These are phyloP conservation scores for Cnidoscolus chayamansa DNA, from an alignment of 441 rosid species.

Conservation along the genomic window DNA sequence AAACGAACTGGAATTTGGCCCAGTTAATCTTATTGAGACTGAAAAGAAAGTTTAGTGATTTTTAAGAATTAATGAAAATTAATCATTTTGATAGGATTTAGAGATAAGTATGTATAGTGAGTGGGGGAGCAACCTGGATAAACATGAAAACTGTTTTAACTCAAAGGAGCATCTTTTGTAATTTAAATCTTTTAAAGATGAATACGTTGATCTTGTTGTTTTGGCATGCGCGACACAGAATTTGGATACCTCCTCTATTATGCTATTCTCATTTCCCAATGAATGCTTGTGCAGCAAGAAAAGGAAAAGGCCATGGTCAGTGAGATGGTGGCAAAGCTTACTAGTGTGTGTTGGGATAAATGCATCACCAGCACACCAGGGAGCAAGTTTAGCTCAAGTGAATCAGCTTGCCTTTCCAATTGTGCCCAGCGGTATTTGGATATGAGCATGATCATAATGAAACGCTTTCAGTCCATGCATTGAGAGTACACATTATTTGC, in stretches of 20 bases:
- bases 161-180: not conserved
- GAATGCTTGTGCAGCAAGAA: slow-evolving; percentile 58
- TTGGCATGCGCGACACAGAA: not conserved
- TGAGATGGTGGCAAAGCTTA: slow-evolving; percentile 76
- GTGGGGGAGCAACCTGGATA: not conserved
- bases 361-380: slow-evolving; percentile 80
- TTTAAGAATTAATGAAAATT: too few relatives aligned
- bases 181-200: not conserved
- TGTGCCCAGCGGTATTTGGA: slow-evolving; percentile 85
- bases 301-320: slow-evolving; percentile 75
- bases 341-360: slow-evolving; percentile 85
- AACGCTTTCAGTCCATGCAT: slow-evolving; percentile 71
- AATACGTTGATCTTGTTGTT: not conserved
- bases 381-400: slow-evolving; percentile 88
- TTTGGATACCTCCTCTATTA: not conserved
- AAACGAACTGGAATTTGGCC: too few relatives aligned
- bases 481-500: slow-evolving; percentile 23
- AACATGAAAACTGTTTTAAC: not conserved
- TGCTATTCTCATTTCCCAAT: slow-evolving; percentile 19
- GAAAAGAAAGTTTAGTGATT: too few relatives aligned
- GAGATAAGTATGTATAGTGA: too few relatives aligned
- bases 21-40: too few relatives aligned
- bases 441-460: slow-evolving; percentile 67
- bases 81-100: too few relatives aligned
- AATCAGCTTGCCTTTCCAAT: slow-evolving; percentile 62